Conservation (phyloP, 345 rosid species). For the Heritiera littoralis region DNA sequence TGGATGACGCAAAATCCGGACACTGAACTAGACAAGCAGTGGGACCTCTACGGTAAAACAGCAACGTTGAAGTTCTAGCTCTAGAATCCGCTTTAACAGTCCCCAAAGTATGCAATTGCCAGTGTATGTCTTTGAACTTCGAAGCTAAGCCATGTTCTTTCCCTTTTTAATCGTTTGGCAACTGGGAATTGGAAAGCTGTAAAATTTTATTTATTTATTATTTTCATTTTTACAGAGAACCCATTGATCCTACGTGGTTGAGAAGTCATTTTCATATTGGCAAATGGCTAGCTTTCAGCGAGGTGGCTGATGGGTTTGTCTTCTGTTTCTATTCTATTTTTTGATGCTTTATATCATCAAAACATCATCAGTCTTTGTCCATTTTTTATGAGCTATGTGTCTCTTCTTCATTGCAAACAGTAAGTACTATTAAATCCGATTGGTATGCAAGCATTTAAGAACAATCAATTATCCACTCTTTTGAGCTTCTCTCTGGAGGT, state of each 20-base stretch:
- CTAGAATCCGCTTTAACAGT: conserved; percentile 27
- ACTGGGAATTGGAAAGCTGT: background rate
- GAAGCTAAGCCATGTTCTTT: conserved; percentile 46
- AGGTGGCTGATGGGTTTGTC: conserved; percentile 52
- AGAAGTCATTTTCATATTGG: conserved; percentile 57
- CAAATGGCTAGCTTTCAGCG: conserved; percentile 56
- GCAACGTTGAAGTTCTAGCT: conserved; percentile 29
- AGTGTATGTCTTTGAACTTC: conserved; percentile 45
- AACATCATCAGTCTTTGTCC: conserved; percentile 24
- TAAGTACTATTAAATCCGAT: conserved; percentile 14
- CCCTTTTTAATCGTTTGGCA: background rate
- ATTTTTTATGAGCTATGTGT: conserved; percentile 24
- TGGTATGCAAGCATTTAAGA: conserved; percentile 13
- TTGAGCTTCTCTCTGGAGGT: conserved; percentile 28
- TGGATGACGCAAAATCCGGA: conserved; percentile 14
- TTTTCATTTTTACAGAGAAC: conserved; percentile 26
- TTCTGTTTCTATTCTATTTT: conserved; percentile 26
- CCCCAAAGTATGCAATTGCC: conserved; percentile 1
- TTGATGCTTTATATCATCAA: conserved; percentile 9
- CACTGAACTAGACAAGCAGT: conserved; percentile 36
- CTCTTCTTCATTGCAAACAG: conserved; percentile 15
- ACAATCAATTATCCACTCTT: conserved; percentile 27
- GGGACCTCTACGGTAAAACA: conserved; percentile 32
- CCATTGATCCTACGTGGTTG: conserved; percentile 43
- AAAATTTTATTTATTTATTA: background rate